phyloP scores from a whole-genome alignment of 116 monocot species.

The Iris pallida region DNA sequence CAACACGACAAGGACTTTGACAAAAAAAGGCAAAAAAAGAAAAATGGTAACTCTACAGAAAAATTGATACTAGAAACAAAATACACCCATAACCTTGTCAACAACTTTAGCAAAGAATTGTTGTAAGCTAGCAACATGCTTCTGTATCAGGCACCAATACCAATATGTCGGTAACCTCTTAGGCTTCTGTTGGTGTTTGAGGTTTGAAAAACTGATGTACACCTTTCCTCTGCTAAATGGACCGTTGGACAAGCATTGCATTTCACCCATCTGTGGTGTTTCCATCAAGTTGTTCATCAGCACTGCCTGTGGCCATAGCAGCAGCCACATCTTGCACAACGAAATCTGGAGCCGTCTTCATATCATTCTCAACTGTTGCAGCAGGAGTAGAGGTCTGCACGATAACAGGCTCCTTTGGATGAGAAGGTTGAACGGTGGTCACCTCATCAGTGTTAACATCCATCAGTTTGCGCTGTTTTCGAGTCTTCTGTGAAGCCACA shows the following conservation, averaged over 20 bases:
- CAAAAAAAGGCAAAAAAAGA: too few relatives aligned
- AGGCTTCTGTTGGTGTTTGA: too few relatives aligned
- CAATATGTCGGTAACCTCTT: too few relatives aligned
- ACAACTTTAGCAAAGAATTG: too few relatives aligned
- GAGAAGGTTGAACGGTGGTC: not conserved
- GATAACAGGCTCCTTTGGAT: slow-evolving; percentile 3
- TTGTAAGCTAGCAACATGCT: too few relatives aligned
- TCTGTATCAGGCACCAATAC: too few relatives aligned
- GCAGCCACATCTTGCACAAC: not conserved
- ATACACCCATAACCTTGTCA: too few relatives aligned
- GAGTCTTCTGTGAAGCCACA: slow-evolving; percentile 9
- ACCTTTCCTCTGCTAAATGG: too few relatives aligned
- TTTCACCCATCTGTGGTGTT: not conserved
- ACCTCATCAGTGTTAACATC: slow-evolving; percentile 39
- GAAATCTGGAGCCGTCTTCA: slow-evolving; percentile 1
- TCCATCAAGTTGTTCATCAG: slow-evolving; percentile 6
- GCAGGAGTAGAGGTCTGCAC: not conserved
- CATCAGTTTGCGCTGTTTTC: slow-evolving; percentile 33
- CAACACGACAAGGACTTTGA: too few relatives aligned
- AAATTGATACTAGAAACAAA: too few relatives aligned
- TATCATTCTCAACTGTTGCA: not conserved
- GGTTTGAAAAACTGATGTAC: too few relatives aligned
- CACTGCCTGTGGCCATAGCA: not conserved
- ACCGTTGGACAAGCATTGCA: not conserved
- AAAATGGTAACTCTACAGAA: too few relatives aligned